Percentiles rank a stretch among this genome's conserved stretches.
These are phyloP conservation scores for Fistulifera pelliculosa DNA, from an alignment of 108 stramenopile genomes.

Conservation along the genomic window DNA sequence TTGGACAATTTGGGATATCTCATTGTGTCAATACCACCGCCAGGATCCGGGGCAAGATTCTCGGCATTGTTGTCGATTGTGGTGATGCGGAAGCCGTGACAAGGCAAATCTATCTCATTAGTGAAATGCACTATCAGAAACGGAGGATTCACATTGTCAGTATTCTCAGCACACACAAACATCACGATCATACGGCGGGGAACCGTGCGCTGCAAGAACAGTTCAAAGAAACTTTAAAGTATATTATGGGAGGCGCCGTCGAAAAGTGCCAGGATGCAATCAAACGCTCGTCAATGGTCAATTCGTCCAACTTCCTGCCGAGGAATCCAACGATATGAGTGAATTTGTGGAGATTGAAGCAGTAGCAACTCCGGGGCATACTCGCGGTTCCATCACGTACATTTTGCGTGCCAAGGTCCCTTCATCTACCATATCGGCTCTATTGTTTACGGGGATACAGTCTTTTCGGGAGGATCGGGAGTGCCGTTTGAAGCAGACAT, in stretches of 20 bases:
- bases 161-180: constrained; percentile 71
- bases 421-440: constrained; percentile 14
- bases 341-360: constrained; percentile 57
- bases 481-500: constrained; percentile 77
- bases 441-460: constrained; percentile 80
- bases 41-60: constrained; percentile 17
- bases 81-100: constrained; percentile 45
- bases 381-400: constrained; percentile 72
- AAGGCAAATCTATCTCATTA: constrained; percentile 41
- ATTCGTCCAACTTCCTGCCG: constrained; percentile 42
- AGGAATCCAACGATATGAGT: constrained; percentile 57
- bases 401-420: constrained; percentile 33
- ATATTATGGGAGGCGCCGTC: constrained; percentile 63
- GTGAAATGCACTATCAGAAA: constrained; percentile 35
- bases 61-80: constrained; percentile 60
- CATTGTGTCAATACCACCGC: constrained; percentile 47
- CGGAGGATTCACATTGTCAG: constrained; percentile 46
- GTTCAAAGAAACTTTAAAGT: constrained; percentile 9
- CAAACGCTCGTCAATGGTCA: constrained; percentile 52
- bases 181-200: constrained; percentile 81
- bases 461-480: constrained; percentile 71
- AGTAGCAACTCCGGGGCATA: constrained; percentile 64
- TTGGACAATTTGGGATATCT: constrained; percentile 70
- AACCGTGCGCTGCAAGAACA: constrained; percentile 23
- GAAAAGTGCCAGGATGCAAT: constrained; percentile 67